Evolutionary conservation across 108 stramenopile species (phyloP).

Genomic region (Cyclotella baltica): DNA sequence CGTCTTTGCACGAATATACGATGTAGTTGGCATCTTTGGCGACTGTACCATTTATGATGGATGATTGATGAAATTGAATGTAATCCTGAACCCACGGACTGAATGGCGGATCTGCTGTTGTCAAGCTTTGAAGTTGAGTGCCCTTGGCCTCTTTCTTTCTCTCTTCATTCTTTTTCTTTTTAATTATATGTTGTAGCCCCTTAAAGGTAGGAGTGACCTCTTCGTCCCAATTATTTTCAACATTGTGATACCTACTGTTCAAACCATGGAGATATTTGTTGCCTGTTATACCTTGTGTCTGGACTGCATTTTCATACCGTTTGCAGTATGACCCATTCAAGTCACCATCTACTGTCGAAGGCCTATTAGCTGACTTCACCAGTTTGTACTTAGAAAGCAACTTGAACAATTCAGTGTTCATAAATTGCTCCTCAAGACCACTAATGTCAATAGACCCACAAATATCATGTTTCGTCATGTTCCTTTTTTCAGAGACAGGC

Average conservation of each 20-base stretch:
- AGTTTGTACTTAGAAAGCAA: not conserved
- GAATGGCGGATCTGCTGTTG: not conserved
- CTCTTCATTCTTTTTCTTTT: no score
- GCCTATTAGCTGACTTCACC: slow-evolving; percentile 9
- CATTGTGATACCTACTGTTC: not conserved
- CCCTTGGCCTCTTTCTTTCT: no score
- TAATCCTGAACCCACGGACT: slow-evolving; percentile 19
- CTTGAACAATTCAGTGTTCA: slow-evolving; percentile 6
- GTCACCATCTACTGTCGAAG: slow-evolving; percentile 13
- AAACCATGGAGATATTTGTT: not conserved
- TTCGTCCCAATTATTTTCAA: not conserved
- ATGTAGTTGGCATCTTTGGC: not conserved
- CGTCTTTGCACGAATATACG: slow-evolving; percentile 2
- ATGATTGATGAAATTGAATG: slow-evolving; percentile 5
- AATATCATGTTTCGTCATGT: not conserved
- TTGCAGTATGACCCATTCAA: slow-evolving; percentile 10
- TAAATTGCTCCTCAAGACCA: slow-evolving; percentile 8
- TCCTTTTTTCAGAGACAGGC: not conserved
- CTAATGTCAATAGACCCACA: slow-evolving; percentile 2
- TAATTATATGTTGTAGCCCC: not conserved
- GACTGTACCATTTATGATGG: not conserved
- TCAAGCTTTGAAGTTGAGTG: no score
- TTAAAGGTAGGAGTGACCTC: not conserved
- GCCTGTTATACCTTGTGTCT: not conserved
- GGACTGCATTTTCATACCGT: slow-evolving; percentile 3